phyloP scores from a whole-genome alignment of 176 grass and related monocot species.

The Juncus effusus region DNA sequence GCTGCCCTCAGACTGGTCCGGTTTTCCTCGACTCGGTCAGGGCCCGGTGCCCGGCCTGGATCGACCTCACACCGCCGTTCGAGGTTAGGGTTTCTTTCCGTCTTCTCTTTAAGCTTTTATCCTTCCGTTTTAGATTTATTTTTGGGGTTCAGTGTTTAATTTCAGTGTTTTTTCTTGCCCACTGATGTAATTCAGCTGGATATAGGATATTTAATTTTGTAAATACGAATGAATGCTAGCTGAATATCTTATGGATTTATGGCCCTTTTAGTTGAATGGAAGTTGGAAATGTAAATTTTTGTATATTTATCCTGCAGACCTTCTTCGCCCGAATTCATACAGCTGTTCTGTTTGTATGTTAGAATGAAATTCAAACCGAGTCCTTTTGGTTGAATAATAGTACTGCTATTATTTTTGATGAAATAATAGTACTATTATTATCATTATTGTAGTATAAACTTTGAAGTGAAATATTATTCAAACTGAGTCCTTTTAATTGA shows the following conservation, averaged over 20 bases:
- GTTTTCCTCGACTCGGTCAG: conserved; percentile 7
- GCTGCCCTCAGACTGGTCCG: neutral
- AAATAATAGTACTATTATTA: too few species aligned
- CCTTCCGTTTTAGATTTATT: neutral
- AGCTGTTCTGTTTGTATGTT: too few species aligned
- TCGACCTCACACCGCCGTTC: conserved; percentile 19
- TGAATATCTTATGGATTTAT: too few species aligned
- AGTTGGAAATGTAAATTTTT: neutral
- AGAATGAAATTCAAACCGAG: too few species aligned
- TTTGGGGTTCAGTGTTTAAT: neutral
- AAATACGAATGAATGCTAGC: neutral
- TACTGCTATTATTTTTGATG: too few species aligned
- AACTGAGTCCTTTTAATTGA: too few species aligned
- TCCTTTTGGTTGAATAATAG: too few species aligned
- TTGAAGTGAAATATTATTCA: too few species aligned
- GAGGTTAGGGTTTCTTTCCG: conserved; percentile 29
- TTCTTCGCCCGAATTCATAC: too few species aligned
- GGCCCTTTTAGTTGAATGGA: neutral
- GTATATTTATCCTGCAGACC: too few species aligned
- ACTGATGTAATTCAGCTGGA: neutral
- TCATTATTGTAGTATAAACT: too few species aligned
- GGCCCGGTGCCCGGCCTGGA: conserved; percentile 10
- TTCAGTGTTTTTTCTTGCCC: conserved; percentile 11
- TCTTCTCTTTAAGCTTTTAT: neutral
- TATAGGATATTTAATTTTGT: neutral